Evolutionary conservation across 1,284 basidiomycete genomes (phyloP), one percentile per base, ranked within the genome.

Genomic region (Amylostereum areolatum): DNA sequence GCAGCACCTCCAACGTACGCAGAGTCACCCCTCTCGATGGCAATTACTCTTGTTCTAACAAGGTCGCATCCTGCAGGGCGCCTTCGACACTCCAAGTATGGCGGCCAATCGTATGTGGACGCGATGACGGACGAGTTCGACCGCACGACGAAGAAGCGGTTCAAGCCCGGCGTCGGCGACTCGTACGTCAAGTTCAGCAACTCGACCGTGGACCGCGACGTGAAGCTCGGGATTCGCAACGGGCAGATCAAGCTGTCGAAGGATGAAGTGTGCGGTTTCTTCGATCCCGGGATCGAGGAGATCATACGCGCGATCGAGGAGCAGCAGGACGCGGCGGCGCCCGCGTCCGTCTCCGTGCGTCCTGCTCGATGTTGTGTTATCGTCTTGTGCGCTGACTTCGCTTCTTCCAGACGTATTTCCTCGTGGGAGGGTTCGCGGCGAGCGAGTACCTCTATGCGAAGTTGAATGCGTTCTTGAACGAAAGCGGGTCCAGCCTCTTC

Each of bases 131-230:
- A 68, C 1, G 66, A 67, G 29, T 81, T 81, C 39, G 79, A 81
- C 59, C 74, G 70, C 50, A 71, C 70, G 0, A 72, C 77, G 9
- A 81, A 80, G 51, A 60, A 72, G 43, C 62, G 66, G 40, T 77
- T 80, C 52, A 43, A 29, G 28, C 63, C 69, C 45, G 41, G 41
- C 25, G 61, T 65, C 2, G 72, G 73, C 43, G 68, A 71, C 1
- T 70, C 71, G 4, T 77, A 67, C 47, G 72, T 80, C 53, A 70
- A 68, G 49, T 80, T 81, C 53, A 75, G 77, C 18, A 64, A 64
- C 8, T 11, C 30, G 6, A 54, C 67, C 4, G 63, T 68, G 6
- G 76, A 80, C 51, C 72, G 66, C 43, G 77, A 80, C 52, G 59
- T 64, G 0, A 54, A 62, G 7, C 60, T 69, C 30, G 76, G 68